Conservation (phyloP, 1,139 yeast species). For the Diutina catenulata region DNA sequence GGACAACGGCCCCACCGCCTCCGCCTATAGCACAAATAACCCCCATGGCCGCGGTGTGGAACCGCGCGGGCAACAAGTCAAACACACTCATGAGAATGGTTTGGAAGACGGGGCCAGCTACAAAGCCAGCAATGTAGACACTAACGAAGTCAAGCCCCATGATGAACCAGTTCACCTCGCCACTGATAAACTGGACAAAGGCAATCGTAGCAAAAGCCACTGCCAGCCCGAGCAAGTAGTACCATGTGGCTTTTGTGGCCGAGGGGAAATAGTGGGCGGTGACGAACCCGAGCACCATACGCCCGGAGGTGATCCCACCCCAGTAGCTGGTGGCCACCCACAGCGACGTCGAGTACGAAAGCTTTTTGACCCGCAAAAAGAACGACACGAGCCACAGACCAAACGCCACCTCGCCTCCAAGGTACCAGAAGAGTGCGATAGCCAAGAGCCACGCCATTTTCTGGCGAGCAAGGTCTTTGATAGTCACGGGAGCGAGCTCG, state of each 20-base stretch:
- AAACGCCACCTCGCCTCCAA: slow-evolving; percentile 59
- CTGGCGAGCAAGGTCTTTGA: too few relatives aligned
- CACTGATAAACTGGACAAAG: too few relatives aligned
- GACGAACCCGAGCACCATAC: slow-evolving; percentile 47
- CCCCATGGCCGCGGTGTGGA: slow-evolving; percentile 63
- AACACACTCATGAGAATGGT: slow-evolving; percentile 58
- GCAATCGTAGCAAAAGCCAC: slow-evolving; percentile 13
- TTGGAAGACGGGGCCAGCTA: slow-evolving; percentile 75
- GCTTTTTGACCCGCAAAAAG: slow-evolving; percentile 35
- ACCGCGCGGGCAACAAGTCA: slow-evolving; percentile 46
- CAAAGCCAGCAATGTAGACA: slow-evolving; percentile 49
- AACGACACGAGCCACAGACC: slow-evolving; percentile 61
- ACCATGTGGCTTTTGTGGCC: too few relatives aligned
- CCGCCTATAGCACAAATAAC: slow-evolving; percentile 72
- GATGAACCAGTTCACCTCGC: too few relatives aligned
- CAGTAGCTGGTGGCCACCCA: slow-evolving; percentile 54
- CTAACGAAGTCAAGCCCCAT: slow-evolving; percentile 19
- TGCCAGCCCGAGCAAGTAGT: slow-evolving; percentile 21
- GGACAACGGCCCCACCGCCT: slow-evolving; percentile 61
- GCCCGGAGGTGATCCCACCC: slow-evolving; percentile 53
- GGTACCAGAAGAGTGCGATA: slow-evolving; percentile 40
- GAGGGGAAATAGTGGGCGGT: slow-evolving; percentile 38
- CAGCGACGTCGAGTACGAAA: slow-evolving; percentile 37
- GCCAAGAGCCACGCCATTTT: slow-evolving; percentile 38
- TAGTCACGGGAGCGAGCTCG: too few relatives aligned